Base-by-base conservation (phyloP, 176 grass and related monocot genomes). In the Tuctoria greenei region DNA sequence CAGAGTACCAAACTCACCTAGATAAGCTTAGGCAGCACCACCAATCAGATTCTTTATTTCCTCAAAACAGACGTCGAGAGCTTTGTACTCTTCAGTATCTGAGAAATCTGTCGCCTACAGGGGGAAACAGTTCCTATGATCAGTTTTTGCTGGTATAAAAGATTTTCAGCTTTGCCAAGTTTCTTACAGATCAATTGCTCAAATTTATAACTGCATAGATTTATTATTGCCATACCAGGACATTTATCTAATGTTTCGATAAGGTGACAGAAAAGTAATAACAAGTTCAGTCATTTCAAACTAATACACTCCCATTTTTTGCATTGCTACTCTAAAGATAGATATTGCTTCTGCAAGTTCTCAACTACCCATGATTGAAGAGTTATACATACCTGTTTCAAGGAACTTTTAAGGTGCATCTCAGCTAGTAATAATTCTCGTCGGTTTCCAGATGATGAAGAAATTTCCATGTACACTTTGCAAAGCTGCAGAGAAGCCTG, bases 321-420 rank as follows among this genome's bases (percentile, higher is more conserved):
- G 21, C 23, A 66, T 56, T 45, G 35, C 25, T 61, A 31, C 28
- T 61, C 28, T 27, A 78, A 42, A 34, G 11, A 10, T 40, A 77
- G 18, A 52, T 49, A 23, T n/a, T 76, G 45, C 34, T 54, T 63
- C 20, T 10, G 28, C 47, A 77, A 63, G 15, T 71, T 41, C 44
- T 63, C 25, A 64, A 64, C 24, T 59, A 15, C 66, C 58, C 13
- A 31, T 4, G 12, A 58, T 25, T 10, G 25, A 31, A 61, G 26
- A 15, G 25, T 28, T 61, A 26, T 3, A 59, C 13, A 78, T 64
- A 91, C 91, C 94, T 93, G 86, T 78, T 93, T 97, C 66, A 97
- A 89, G 44, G 84, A 81, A 72, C 88, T 93, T 93, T 81, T 91
- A 41, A 97, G 86, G 66, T 93, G 91, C 91, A 97, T 89, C 84